Base-by-base conservation (phyloP, 2,329 filamentous ascomycete species). In the Calonectria pseudoturangicola region DNA sequence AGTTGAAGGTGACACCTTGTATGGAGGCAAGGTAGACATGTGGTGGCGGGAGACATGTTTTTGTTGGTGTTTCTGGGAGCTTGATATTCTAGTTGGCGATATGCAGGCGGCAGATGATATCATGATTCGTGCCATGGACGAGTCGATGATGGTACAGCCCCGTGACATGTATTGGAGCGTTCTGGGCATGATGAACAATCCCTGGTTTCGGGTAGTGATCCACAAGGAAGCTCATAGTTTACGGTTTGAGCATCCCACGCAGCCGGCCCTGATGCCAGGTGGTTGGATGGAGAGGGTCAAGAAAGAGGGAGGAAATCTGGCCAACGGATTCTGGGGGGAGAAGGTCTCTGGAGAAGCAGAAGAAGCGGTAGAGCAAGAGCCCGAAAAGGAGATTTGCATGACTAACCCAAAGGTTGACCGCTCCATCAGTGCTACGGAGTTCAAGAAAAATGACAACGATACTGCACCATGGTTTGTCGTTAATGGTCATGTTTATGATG, bases 121-220 rank as follows among this genome's bases (percentile, higher is more conserved):
- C 45, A 89, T 97, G 80, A 92, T 98, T 6, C 89, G 96, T 54
- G 93, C 93, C 5, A 98, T 98, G 95, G 96, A 98, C 77, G 96
- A 98, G 76, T 90, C 93, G 68, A 93, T 98, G 91, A 94, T 94
- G 83, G 87, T 94, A 0, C 95, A 98, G 82, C 96, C 96, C 5
- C 89, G 94, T 73, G 96, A 98, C 79, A 97, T 98, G 94, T 98
- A 98, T 85, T 98, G 96, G 96, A 95, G 92, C 73, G 95, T 98
- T 2, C 86, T 98, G 47, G 95, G 96, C 0, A 98, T 98, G 96
- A 98, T 98, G 96, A 98, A 98, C 84, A 98, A 98, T 79, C 94
- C 95, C 0, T 98, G 96, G 96, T 98, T 93, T 83, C 89, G 96
- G 6, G 90, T 98, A 1, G 91, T 92, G 2, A 93, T 98, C 68